Evolutionary conservation across 164 flowering plant species (phyloP), one percentile per base, ranked within the genome.

Genomic region (Stephania cephalantha): DNA sequence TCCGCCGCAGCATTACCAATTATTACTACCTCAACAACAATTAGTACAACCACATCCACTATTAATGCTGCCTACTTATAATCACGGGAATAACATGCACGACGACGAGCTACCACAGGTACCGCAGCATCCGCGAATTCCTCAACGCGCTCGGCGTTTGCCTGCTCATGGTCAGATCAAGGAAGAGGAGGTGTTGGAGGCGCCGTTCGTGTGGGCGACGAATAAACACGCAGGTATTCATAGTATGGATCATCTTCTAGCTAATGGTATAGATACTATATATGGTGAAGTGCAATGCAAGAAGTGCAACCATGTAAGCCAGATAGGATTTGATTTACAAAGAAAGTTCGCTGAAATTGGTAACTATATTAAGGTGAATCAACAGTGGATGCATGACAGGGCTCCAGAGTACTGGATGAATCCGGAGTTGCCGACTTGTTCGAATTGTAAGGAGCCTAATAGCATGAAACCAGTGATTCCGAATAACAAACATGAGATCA

Each of bases 281-380:
- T 9, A 74, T 4, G 97, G 98, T 0, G 84, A 86, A 2, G 86
- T 90, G 3, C 84, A 87, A 63, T 92, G 98, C 92, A 89, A 84
- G 82, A 55, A 73, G 7, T 94, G 98, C 75, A 86, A 91, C 65
- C 20, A 46, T 2, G 12, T 9, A 3, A 85, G 75, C 66, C 42
- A 61, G 5, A 75, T 88, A 6, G 85, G 71, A 75, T 85, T 68
- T 53, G 80, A 88, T 61, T 53, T 92, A 44, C 2, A 17, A 35
- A 73, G 71, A 8, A 86, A 87, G 81, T 86, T 89, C 65, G 0
- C 0, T 0, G 87, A 86, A 46, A 35, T 94, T 0, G 79, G 68
- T 9, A 0, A 0, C 0, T 87, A 53, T 46, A 73, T 92, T 0
- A 44, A 6, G 0, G 31, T 30, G 7, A 81, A 84, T 31, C 78